Percentiles rank a stretch among this genome's conserved stretches.
These are phyloP conservation scores for Fraxinus americana DNA, from an alignment of 257 asterid genomes.

Conservation along the genomic window DNA sequence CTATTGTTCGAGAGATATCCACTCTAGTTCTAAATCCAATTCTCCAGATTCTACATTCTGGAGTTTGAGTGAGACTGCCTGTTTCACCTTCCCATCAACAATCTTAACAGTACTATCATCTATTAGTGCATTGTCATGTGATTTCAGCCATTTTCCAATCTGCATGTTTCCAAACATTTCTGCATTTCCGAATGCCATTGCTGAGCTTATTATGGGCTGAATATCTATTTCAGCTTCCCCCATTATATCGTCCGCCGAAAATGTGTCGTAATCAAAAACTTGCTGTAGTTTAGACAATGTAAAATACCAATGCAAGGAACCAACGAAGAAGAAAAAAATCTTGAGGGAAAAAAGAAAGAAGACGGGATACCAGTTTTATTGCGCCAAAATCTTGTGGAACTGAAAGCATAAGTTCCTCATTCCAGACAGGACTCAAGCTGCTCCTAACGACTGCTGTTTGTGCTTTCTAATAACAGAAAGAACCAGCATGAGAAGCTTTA, in stretches of 20 bases:
- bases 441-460: slow-evolving; percentile 76
- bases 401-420: slow-evolving; percentile 92
- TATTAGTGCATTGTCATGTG: slow-evolving; percentile 71
- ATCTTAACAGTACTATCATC: slow-evolving; percentile 93
- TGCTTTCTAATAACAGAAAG: slow-evolving; percentile 56
- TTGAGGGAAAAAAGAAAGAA: not conserved
- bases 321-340: not conserved
- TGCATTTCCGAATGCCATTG: slow-evolving; percentile 82
- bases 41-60: slow-evolving; percentile 98
- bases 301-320: not conserved
- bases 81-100: slow-evolving; percentile 86
- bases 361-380: slow-evolving; percentile 66
- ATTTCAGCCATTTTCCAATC: slow-evolving; percentile 92
- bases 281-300: slow-evolving; percentile 43
- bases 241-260: slow-evolving; percentile 95
- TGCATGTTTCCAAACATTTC: slow-evolving; percentile 85
- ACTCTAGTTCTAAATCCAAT: slow-evolving; percentile 77
- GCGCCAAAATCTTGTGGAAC: slow-evolving; percentile 84
- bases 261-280: slow-evolving; percentile 87
- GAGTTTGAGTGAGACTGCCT: slow-evolving; percentile 66
- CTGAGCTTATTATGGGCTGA: slow-evolving; percentile 93
- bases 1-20: slow-evolving; percentile 90
- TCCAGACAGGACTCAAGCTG: slow-evolving; percentile 94
- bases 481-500: slow-evolving; percentile 25
- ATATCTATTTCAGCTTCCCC: slow-evolving; percentile 96